Evolutionary conservation across 495 filamentous ascomycete genomes (phyloP).

Genomic region (Cenococcum geophilum): DNA sequence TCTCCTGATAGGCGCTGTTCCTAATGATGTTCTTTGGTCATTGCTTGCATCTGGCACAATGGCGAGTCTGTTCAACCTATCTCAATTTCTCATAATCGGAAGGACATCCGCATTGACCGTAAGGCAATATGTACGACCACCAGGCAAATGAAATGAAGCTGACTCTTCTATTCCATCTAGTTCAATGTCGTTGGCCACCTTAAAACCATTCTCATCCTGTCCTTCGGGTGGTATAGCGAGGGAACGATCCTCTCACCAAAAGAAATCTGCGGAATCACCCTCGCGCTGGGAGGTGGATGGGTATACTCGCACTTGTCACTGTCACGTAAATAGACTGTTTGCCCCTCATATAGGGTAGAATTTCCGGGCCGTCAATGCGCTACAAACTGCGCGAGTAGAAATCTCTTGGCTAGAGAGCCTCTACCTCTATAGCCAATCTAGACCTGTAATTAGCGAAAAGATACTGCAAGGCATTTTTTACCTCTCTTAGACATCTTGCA

Average conservation of each 20-base stretch:
- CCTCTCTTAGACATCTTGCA: no score
- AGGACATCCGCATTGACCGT: slow-evolving; percentile 30
- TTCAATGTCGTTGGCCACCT: slow-evolving; percentile 51
- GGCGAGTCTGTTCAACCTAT: slow-evolving; percentile 34
- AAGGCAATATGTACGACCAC: not conserved
- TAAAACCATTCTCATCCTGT: slow-evolving; percentile 48
- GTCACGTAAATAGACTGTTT: slow-evolving; percentile 16
- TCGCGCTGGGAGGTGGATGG: slow-evolving; percentile 30
- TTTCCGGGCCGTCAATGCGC: not conserved
- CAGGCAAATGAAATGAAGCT: not conserved
- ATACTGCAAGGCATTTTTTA: no score
- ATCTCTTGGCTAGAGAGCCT: not conserved
- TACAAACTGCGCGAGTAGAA: not conserved
- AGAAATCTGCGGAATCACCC: slow-evolving; percentile 21
- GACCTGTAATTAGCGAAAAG: no score
- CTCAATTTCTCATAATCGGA: slow-evolving; percentile 34
- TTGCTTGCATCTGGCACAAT: slow-evolving; percentile 36
- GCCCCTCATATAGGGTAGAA: not conserved
- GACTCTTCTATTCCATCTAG: not conserved
- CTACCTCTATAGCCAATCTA: no score
- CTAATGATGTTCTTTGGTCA: slow-evolving; percentile 32
- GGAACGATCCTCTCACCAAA: slow-evolving; percentile 43
- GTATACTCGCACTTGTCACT: slow-evolving; percentile 30
- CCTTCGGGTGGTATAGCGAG: slow-evolving; percentile 43
- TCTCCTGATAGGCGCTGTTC: slow-evolving; percentile 12